phyloP scores from a whole-genome alignment of 805 yeast genomes.

The Ogataea allantospora region DNA sequence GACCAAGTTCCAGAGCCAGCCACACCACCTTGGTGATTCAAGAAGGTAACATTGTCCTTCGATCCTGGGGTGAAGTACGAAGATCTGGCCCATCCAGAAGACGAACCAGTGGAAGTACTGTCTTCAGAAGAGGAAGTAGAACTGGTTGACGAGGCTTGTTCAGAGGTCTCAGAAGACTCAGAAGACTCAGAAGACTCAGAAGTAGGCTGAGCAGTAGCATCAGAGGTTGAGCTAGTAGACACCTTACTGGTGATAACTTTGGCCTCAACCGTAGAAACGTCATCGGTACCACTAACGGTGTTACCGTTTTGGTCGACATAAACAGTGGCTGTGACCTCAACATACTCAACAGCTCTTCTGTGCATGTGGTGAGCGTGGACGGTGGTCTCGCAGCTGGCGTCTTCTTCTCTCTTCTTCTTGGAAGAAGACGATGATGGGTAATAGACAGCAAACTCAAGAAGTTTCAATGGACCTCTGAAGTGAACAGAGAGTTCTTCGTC shows the following conservation, averaged over 20 bases:
- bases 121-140: slow-evolving; percentile 15
- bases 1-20: slow-evolving; percentile 88
- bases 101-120: slow-evolving; percentile 25
- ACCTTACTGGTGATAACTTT: slow-evolving; percentile 3
- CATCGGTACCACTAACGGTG: slow-evolving; percentile 26
- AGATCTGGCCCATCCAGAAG: slow-evolving; percentile 65
- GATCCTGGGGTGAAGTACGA: slow-evolving; percentile 68
- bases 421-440: slow-evolving; percentile 53
- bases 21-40: slow-evolving; percentile 76
- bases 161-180: slow-evolving; percentile 17
- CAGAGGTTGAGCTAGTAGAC: slow-evolving; percentile 11
- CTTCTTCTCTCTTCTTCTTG: slow-evolving; percentile 36
- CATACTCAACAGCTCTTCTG: slow-evolving; percentile 63
- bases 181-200: slow-evolving; percentile 22
- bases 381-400: slow-evolving; percentile 45
- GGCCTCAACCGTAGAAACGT: slow-evolving; percentile 25
- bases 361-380: slow-evolving; percentile 47
- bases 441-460: slow-evolving; percentile 87
- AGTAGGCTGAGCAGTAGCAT: slow-evolving; percentile 45
- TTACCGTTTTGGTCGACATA: slow-evolving; percentile 61
- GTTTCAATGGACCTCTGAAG: slow-evolving; percentile 84
- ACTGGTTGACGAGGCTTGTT: slow-evolving; percentile 29
- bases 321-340: slow-evolving; percentile 77
- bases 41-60: slow-evolving; percentile 69
- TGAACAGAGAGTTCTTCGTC: slow-evolving; percentile 87